phyloP scores from a whole-genome alignment of 345 rosid species.

The Bruguiera gymnorhiza region DNA sequence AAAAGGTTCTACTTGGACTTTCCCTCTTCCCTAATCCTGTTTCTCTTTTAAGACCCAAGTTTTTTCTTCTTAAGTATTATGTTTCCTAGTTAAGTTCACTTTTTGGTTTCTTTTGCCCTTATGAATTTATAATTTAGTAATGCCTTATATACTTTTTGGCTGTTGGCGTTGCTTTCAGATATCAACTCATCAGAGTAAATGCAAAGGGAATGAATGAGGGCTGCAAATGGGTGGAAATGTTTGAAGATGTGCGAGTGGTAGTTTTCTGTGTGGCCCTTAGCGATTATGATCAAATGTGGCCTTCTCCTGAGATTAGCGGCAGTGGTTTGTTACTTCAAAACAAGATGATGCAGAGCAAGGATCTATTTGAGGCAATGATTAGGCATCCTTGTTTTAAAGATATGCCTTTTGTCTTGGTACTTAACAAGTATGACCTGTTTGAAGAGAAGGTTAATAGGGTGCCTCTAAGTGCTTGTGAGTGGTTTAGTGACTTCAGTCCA shows the following conservation, averaged over 20 bases:
- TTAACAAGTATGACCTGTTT: constrained; percentile 93
- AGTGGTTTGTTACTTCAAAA: constrained; percentile 57
- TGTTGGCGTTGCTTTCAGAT: constrained; percentile 39
- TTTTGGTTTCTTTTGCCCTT: too few species aligned
- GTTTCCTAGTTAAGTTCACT: too few species aligned
- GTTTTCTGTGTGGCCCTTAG: constrained; percentile 83
- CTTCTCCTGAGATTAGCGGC: constrained; percentile 44
- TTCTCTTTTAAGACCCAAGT: too few species aligned
- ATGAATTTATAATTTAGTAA: too few species aligned
- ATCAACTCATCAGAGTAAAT: constrained; percentile 82
- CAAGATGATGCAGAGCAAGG: constrained; percentile 89
- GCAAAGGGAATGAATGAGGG: constrained; percentile 94
- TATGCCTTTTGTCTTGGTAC: constrained; percentile 70
- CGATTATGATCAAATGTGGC: constrained; percentile 75
- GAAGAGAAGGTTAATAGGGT: constrained; percentile 76
- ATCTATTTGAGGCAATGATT: constrained; percentile 71
- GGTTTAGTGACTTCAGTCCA: constrained; percentile 87
- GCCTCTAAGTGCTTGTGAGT: constrained; percentile 64
- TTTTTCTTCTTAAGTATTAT: too few species aligned
- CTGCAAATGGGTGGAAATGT: constrained; percentile 99
- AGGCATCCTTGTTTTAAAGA: constrained; percentile 89
- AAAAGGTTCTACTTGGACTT: too few species aligned
- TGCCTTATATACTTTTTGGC: neutral
- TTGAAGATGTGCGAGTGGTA: constrained; percentile 85
- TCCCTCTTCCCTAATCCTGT: too few species aligned